These are phyloP conservation scores for Monosporozyma unispora DNA, from an alignment of 805 yeast species.

Conservation along the genomic window DNA sequence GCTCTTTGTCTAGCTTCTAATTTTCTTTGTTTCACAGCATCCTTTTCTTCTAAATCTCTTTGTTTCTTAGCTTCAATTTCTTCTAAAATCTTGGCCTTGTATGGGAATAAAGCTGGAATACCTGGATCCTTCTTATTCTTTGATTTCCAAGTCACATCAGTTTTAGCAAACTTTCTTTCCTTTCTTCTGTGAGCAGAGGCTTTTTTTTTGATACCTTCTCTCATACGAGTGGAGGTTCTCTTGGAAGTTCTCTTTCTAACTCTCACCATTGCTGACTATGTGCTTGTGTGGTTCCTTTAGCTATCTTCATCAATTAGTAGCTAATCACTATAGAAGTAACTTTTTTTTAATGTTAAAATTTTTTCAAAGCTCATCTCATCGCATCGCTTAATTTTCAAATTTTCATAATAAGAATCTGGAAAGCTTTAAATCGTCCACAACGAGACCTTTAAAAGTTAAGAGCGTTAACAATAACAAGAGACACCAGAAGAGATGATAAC, in stretches of 20 bases:
- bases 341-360: neutral
- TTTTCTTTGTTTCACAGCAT: constrained; percentile 41
- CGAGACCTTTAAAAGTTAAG: neutral
- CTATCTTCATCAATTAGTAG: too few species aligned
- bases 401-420: neutral
- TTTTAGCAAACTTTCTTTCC: constrained; percentile 72
- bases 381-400: neutral
- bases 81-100: constrained; percentile 70
- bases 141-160: constrained; percentile 90
- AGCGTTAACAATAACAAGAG: too few species aligned
- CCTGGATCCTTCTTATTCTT: constrained; percentile 81
- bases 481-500: neutral
- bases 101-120: constrained; percentile 90
- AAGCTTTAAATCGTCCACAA: neutral
- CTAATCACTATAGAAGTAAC: neutral
- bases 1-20: constrained; percentile 33
- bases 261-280: constrained; percentile 29
- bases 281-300: neutral
- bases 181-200: constrained; percentile 88
- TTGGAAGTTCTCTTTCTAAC: constrained; percentile 65
- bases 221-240: constrained; percentile 84
- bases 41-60: constrained; percentile 46
- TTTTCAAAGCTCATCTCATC: constrained; percentile 1
- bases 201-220: constrained; percentile 94
- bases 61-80: constrained; percentile 61